A percentile compares a stretch with the other conserved stretches of the same genome.
Evolutionary conservation across 768 basidiomycete genomes (phyloP).

Genomic region (Macrolepiota fuliginosa): DNA sequence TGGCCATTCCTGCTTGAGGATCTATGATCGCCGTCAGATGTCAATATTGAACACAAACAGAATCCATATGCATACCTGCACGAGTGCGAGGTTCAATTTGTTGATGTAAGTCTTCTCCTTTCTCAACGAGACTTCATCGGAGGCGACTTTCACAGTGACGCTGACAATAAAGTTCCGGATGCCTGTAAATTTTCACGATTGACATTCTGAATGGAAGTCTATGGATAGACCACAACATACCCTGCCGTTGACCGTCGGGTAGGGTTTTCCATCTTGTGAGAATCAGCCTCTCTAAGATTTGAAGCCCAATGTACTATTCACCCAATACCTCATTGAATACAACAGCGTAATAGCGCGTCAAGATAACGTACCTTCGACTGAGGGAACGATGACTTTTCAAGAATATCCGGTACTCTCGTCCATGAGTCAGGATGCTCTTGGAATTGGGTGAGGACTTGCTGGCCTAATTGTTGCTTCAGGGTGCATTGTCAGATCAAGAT

Average conservation of each 20-base stretch:
- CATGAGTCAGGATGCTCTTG: constrained; percentile 96
- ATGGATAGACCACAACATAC: constrained; percentile 32
- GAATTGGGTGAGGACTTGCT: constrained; percentile 91
- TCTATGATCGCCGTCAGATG: constrained; percentile 46
- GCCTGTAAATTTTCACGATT: constrained; percentile 40
- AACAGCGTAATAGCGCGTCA: not conserved
- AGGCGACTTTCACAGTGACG: constrained; percentile 88
- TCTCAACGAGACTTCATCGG: constrained; percentile 84
- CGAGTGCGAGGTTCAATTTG: constrained; percentile 94
- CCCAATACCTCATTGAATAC: constrained; percentile 14
- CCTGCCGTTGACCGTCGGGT: constrained; percentile 91
- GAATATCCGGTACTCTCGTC: constrained; percentile 93
- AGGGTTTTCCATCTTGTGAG: constrained; percentile 94
- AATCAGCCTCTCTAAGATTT: constrained; percentile 96
- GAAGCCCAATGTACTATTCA: constrained; percentile 87
- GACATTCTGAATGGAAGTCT: not conserved
- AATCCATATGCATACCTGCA: constrained; percentile 60
- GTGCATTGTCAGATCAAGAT: constrained; percentile 25
- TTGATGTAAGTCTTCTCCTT: constrained; percentile 94
- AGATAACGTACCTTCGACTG: constrained; percentile 70
- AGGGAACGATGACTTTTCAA: constrained; percentile 79
- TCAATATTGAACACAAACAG: not conserved
- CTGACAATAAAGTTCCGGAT: constrained; percentile 97
- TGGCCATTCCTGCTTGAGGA: constrained; percentile 99
- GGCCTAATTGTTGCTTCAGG: constrained; percentile 88